phyloP scores from a whole-genome alignment of 2,329 filamentous ascomycete species.

The Massarina eburnea region DNA sequence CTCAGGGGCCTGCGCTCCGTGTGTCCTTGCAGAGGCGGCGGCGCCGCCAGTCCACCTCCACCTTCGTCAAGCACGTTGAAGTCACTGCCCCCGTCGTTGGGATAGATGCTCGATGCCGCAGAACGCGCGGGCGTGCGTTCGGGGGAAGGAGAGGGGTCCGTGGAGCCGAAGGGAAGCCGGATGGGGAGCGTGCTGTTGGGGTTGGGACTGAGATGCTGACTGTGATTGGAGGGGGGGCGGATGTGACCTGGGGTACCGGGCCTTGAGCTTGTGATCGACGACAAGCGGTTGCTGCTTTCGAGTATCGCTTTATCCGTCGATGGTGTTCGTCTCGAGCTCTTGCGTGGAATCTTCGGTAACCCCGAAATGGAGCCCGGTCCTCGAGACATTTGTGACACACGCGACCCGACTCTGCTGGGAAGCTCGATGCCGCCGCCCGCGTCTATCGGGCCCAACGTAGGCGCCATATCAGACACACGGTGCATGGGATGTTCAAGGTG shows the following conservation, averaged over 20 bases:
- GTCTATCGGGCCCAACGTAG: conserved; percentile 63
- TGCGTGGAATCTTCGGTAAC: conserved; percentile 61
- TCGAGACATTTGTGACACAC: conserved; percentile 48
- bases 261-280: conserved; percentile 29
- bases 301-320: conserved; percentile 32
- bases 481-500: conserved; percentile 45
- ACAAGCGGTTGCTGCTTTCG: conserved; percentile 25
- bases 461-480: conserved; percentile 54
- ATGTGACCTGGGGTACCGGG: conserved; percentile 16
- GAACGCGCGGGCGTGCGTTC: conserved; percentile 39
- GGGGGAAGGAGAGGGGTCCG: conserved; percentile 38
- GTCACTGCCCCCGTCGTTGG: conserved; percentile 19
- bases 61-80: conserved; percentile 11
- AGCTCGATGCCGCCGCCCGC: conserved; percentile 62
- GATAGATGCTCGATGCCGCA: conserved; percentile 39
- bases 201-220: conserved; percentile 30
- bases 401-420: conserved; percentile 65
- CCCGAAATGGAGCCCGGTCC: conserved; percentile 5
- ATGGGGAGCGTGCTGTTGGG: conserved; percentile 24
- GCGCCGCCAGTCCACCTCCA: conserved; percentile 14
- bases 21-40: conserved; percentile 16
- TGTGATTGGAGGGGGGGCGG: conserved; percentile 12
- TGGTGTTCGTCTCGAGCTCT: conserved; percentile 61
- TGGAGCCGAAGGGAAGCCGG: conserved; percentile 41
- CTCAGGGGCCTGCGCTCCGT: conserved; percentile 28